phyloP scores from a whole-genome alignment of 306 rosid genomes.

The Trifolium pratense region DNA sequence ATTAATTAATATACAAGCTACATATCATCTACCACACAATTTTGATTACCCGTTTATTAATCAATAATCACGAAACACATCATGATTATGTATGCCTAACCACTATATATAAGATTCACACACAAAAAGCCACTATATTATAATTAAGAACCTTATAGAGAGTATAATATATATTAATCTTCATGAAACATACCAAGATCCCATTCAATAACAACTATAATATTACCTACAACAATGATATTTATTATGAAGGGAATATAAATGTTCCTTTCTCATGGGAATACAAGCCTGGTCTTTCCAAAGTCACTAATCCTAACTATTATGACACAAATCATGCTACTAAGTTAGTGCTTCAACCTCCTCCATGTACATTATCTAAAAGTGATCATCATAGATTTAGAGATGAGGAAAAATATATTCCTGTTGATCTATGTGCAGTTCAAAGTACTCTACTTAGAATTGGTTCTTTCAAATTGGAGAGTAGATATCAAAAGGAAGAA shows the following conservation, averaged over 20 bases:
- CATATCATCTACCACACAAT: neutral
- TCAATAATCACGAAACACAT: neutral
- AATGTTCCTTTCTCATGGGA: conserved; percentile 72
- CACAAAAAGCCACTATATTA: neutral
- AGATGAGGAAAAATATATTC: neutral
- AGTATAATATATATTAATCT: neutral
- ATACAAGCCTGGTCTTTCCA: conserved; percentile 59
- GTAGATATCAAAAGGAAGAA: conserved; percentile 30
- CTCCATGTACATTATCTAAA: conserved; percentile 43
- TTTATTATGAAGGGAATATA: neutral
- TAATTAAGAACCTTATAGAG: neutral
- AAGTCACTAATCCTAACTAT: conserved; percentile 4
- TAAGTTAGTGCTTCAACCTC: conserved; percentile 46
- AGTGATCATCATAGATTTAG: neutral
- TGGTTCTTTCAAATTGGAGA: conserved; percentile 33
- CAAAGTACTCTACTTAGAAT: conserved; percentile 22
- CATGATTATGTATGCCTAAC: neutral
- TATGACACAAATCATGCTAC: neutral
- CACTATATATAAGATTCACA: no score
- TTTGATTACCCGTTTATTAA: neutral
- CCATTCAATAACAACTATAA: conserved; percentile 20
- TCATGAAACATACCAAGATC: conserved; percentile 36
- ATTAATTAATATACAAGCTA: neutral
- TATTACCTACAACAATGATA: conserved; percentile 12
- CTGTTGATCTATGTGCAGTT: conserved; percentile 7